Evolutionary conservation across 768 basidiomycete species (phyloP), one percentile per base, ranked within the genome.

Genomic region (Boletus tomentosulus): DNA sequence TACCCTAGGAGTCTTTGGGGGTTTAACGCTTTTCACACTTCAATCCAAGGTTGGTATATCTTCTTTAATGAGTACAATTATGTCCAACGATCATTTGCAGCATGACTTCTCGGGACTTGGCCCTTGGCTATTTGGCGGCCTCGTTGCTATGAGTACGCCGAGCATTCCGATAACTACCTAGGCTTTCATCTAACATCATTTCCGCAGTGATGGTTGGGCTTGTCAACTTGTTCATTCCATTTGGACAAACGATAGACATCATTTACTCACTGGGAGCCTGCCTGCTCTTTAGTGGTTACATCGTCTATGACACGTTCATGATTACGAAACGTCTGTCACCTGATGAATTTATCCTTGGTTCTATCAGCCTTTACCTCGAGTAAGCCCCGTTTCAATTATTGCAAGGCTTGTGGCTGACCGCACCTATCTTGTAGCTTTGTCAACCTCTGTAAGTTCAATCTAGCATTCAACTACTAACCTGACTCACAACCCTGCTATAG

Each of bases 71-170:
- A 13, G 11, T 33, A 16, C n/a, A 12, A 33, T 31, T 16, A 15
- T 37, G 24, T 37, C 46, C 6, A 46, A 54, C 56, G 12, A 43
- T 38, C 38, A 3, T 15, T 35, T 55, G 35, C 60, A 92, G 89
- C 97, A 92, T 72, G 95, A 98, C 74, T 98, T 99, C 73, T 87
- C 86, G 12, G 89, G 89, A 50, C 82, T 97, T 76, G 94, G 85
- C 0, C 90, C 95, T 1, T 96, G 87, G 82, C 78, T 98, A 28
- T 95, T 94, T 60, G 91, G 82, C 16, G 87, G 83, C 46, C 77
- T 97, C 51, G 75, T 93, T 57, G 93, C 92, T 7, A 72, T 96
- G 47, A 51, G 89, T 90, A 72, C 25, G 83, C 67, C 38, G 34
- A 33, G 8, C 1, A 25, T 54, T 53, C 19, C 51, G 44, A 13